Conservation (phyloP, 306 rosid genomes). For the Lablab purpureus region DNA sequence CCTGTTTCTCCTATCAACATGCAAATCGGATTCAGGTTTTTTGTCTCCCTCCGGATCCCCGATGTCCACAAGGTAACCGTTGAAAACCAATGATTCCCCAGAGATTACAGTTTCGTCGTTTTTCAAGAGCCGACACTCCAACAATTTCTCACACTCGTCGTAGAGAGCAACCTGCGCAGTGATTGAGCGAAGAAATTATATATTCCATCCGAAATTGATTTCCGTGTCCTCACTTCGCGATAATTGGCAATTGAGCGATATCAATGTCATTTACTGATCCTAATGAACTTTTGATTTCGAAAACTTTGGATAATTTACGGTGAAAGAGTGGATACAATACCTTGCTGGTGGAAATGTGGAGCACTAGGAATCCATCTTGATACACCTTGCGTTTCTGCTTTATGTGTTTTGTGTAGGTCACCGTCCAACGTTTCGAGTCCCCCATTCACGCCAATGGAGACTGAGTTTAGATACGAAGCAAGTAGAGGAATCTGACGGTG, state of each 20-base stretch:
- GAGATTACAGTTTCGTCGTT: conserved; percentile 60
- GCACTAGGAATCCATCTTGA: conserved; percentile 79
- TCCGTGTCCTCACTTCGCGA: background rate
- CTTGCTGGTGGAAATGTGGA: conserved; percentile 68
- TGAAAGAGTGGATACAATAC: conserved; percentile 45
- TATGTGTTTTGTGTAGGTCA: conserved; percentile 79
- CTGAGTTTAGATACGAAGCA: background rate
- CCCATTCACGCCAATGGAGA: conserved; percentile 47
- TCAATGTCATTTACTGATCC: background rate
- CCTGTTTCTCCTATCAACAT: conserved; percentile 42
- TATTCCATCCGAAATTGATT: background rate
- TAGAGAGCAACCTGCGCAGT: conserved; percentile 61
- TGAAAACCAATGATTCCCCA: conserved; percentile 58
- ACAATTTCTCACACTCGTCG: conserved; percentile 71
- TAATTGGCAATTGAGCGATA: background rate
- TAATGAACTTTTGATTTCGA: background rate
- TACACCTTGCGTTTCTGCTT: conserved; percentile 84
- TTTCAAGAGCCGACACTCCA: conserved; percentile 77
- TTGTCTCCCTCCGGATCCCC: conserved; percentile 57
- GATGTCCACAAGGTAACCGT: conserved; percentile 60
- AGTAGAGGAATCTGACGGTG: background rate
- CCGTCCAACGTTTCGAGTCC: conserved; percentile 75
- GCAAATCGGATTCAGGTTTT: conserved; percentile 47
- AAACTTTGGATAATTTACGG: background rate
- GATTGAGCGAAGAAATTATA: conserved; percentile 8